phyloP scores from a whole-genome alignment of 805 yeast genomes.

The Schizosaccharomyces octosporus region DNA sequence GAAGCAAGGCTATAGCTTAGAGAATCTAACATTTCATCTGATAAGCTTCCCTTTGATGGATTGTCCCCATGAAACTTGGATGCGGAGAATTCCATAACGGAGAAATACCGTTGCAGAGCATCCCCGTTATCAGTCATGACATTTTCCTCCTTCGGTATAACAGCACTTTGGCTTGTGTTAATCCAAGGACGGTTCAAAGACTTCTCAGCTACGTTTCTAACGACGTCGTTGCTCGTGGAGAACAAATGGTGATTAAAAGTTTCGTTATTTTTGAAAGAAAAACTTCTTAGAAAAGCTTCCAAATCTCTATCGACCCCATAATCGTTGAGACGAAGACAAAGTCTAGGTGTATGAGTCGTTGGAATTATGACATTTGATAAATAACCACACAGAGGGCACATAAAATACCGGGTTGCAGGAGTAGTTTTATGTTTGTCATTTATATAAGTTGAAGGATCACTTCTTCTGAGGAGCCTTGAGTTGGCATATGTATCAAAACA shows the following conservation, averaged over 20 bases:
- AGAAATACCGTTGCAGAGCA: no score
- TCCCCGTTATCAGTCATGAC: no score
- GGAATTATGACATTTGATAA: conserved; percentile 70
- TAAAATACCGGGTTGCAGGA: conserved; percentile 28
- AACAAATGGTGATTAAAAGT: background rate
- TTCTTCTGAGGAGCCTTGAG: background rate
- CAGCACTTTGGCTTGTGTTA: no score
- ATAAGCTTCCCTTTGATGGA: no score
- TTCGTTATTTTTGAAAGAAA: background rate
- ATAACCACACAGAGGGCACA: conserved; percentile 81
- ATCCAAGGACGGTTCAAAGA: no score
- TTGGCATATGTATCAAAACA: conserved; percentile 43
- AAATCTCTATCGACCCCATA: background rate
- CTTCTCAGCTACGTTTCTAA: no score
- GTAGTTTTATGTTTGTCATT: background rate
- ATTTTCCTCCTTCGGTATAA: no score
- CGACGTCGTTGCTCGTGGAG: no score
- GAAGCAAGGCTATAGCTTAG: no score
- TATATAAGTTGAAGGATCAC: background rate
- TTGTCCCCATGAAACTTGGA: no score
- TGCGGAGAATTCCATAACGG: no score
- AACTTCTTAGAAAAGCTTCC: background rate
- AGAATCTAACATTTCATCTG: no score
- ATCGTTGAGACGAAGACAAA: background rate
- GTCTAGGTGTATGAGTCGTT: conserved; percentile 11